These are phyloP conservation scores for Nakaseomyces glabratus DNA, from an alignment of 1,139 yeast species.

Conservation along the genomic window DNA sequence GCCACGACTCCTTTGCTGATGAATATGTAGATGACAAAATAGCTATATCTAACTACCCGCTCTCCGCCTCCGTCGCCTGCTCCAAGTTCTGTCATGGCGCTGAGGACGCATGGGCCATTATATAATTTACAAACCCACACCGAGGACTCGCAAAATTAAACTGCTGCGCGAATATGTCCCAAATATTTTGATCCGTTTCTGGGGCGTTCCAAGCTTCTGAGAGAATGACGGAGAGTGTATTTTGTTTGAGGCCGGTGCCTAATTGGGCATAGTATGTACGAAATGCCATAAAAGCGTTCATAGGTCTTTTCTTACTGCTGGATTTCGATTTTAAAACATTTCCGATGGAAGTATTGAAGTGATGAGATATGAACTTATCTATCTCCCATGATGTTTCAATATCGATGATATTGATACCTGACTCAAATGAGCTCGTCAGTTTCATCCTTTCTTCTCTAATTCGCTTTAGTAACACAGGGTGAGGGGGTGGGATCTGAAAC, in stretches of 20 bases:
- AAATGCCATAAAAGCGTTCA: slow-evolving; percentile 19
- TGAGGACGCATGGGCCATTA: slow-evolving; percentile 93
- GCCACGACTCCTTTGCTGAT: slow-evolving; percentile 94
- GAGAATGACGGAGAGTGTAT: slow-evolving; percentile 10
- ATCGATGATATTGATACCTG: background rate
- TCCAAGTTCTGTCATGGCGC: slow-evolving; percentile 97
- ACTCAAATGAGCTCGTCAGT: background rate
- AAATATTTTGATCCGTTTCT: slow-evolving; percentile 45
- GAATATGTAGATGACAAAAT: slow-evolving; percentile 94
- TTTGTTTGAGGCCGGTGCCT: slow-evolving; percentile 13
- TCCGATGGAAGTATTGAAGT: background rate
- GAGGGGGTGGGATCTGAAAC: background rate
- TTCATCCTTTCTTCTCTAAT: slow-evolving; percentile 7
- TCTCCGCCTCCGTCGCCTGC: slow-evolving; percentile 96
- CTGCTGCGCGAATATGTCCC: slow-evolving; percentile 15
- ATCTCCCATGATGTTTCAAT: slow-evolving; percentile 2
- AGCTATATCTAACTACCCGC: slow-evolving; percentile 89
- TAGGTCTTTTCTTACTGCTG: background rate
- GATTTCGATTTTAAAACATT: background rate
- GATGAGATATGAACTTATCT: slow-evolving; percentile 5
- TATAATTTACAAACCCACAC: slow-evolving; percentile 28
- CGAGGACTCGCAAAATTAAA: slow-evolving; percentile 7
- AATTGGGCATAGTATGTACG: slow-evolving; percentile 19
- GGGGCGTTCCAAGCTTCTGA: slow-evolving; percentile 45
- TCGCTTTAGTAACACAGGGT: background rate